phyloP scores from a whole-genome alignment of 2,329 filamentous ascomycete genomes.

The Pseudopithomyces maydicus region DNA sequence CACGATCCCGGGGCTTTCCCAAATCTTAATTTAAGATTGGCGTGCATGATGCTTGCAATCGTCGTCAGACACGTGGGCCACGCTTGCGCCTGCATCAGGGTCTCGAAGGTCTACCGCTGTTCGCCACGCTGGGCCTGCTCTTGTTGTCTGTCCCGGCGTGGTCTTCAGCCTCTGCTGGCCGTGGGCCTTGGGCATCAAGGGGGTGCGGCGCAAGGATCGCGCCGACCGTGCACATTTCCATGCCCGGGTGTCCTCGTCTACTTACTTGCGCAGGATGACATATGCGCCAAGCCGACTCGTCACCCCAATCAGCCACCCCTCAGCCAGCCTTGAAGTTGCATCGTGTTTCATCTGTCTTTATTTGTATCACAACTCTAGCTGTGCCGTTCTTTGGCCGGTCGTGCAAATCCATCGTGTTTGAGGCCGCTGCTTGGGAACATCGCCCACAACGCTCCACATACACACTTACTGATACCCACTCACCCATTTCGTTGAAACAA shows the following conservation, averaged over 20 bases:
- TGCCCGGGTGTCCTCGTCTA: background rate
- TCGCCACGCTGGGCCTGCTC: background rate
- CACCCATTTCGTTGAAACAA: background rate
- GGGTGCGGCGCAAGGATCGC: background rate
- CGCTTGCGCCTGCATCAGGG: background rate
- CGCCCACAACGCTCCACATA: background rate
- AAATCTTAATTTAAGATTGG: slow-evolving; percentile 9
- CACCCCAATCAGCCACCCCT: slow-evolving; percentile 14
- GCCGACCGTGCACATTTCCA: background rate
- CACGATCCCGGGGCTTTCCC: slow-evolving; percentile 1
- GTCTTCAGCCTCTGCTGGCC: too few relatives aligned
- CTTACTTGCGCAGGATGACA: slow-evolving; percentile 11
- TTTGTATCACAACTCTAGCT: background rate
- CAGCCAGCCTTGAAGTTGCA: slow-evolving; percentile 1
- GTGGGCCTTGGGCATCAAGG: background rate
- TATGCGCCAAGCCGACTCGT: slow-evolving; percentile 14
- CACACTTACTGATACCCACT: too few relatives aligned
- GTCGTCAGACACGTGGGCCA: slow-evolving; percentile 1
- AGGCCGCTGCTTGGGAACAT: background rate
- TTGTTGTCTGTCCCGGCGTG: too few relatives aligned
- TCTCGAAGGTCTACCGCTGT: background rate
- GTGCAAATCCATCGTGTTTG: background rate
- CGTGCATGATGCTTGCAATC: background rate
- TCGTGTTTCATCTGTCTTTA: slow-evolving; percentile 2
- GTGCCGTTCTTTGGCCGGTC: background rate